These are phyloP conservation scores for Exophiala alcalophila DNA, from an alignment of 2,329 filamentous ascomycete genomes.

Conservation along the genomic window DNA sequence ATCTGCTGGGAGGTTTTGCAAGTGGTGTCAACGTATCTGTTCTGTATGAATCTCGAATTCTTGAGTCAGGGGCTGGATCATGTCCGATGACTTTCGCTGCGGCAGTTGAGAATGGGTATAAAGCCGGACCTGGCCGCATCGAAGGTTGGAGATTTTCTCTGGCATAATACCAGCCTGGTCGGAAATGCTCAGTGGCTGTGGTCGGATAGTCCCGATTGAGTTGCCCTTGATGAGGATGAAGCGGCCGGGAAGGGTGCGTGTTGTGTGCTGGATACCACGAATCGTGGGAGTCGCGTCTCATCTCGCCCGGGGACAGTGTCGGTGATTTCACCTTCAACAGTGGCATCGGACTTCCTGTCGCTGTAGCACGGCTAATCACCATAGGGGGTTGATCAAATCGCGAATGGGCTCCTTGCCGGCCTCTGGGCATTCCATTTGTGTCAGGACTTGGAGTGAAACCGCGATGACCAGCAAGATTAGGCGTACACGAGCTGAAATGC, in stretches of 20 bases:
- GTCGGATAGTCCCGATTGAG: conserved; percentile 3
- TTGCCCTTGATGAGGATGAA: conserved; percentile 7
- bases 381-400: conserved; percentile 6
- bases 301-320: conserved; percentile 4
- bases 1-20: conserved; percentile 25
- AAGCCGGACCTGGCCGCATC: conserved; percentile 6
- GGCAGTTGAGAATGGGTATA: conserved; percentile 31
- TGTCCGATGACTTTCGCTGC: conserved; percentile 28
- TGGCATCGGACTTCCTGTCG: conserved; percentile 31
- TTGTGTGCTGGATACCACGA: conserved; percentile 8
- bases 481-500: conserved; percentile 12
- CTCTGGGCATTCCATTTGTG: background rate
- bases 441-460: background rate
- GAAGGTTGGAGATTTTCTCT: conserved; percentile 10
- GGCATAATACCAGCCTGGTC: conserved; percentile 30
- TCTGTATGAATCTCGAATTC: conserved; percentile 31
- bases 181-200: conserved; percentile 25
- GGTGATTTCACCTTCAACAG: conserved; percentile 19
- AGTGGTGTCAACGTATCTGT: conserved; percentile 30
- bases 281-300: conserved; percentile 12
- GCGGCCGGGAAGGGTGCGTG: conserved; percentile 1
- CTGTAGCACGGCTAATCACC: conserved; percentile 23
- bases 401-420: background rate
- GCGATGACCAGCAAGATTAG: conserved; percentile 2
- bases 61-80: conserved; percentile 27